These are phyloP conservation scores for Exobasidium cylindrosporum DNA, from an alignment of 1,284 basidiomycete genomes.

Conservation along the genomic window DNA sequence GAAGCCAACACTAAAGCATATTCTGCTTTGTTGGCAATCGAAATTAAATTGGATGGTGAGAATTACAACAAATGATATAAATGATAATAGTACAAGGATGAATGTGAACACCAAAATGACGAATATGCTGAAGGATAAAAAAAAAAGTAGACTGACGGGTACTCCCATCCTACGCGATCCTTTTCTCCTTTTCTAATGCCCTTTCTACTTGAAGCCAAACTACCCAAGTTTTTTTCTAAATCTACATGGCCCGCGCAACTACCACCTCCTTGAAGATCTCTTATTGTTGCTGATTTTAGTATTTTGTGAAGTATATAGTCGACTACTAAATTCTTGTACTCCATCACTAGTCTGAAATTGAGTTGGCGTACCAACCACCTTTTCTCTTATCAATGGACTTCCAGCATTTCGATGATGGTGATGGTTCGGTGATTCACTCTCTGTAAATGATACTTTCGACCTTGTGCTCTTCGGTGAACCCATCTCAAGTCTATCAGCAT, in stretches of 20 bases:
- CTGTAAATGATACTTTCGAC: neutral
- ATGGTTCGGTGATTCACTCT: neutral
- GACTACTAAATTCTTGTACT: neutral
- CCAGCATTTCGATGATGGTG: neutral
- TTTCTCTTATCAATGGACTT: neutral
- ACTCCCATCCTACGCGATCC: too few species aligned
- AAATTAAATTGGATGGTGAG: too few species aligned
- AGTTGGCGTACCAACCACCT: neutral
- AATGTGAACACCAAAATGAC: too few species aligned
- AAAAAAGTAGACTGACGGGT: too few species aligned
- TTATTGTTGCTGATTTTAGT: neutral
- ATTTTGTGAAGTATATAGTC: neutral
- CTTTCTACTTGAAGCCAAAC: too few species aligned
- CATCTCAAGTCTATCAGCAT: neutral
- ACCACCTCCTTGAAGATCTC: neutral
- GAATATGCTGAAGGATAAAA: too few species aligned
- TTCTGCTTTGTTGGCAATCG: too few species aligned
- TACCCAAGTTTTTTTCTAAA: too few species aligned
- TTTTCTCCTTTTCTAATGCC: too few species aligned
- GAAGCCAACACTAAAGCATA: too few species aligned
- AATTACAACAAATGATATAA: too few species aligned
- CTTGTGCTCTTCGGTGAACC: neutral
- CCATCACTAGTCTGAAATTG: neutral
- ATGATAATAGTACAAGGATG: too few species aligned
- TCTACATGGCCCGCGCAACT: neutral